These are phyloP conservation scores for Ogataea dorogensis DNA, from an alignment of 805 yeast genomes.

Conservation along the genomic window DNA sequence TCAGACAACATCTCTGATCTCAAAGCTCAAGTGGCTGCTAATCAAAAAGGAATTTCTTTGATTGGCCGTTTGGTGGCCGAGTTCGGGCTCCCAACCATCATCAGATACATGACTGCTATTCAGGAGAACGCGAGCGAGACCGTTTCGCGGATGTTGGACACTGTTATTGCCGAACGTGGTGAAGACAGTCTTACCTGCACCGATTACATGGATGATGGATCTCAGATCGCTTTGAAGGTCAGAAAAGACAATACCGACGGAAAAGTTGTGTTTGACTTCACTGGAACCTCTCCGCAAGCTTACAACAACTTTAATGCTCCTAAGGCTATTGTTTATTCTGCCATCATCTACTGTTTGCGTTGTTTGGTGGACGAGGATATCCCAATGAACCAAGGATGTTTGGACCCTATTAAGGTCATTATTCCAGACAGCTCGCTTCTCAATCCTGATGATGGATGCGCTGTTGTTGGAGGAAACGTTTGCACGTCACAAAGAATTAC, in stretches of 20 bases:
- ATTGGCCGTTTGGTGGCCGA: conserved; percentile 60
- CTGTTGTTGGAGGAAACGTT: conserved; percentile 94
- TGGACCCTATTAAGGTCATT: conserved; percentile 68
- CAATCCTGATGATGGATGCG: conserved; percentile 80
- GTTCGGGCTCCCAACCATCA: conserved; percentile 57
- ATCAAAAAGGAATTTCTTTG: conserved; percentile 76
- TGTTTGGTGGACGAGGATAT: conserved; percentile 83
- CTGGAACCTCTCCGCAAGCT: conserved; percentile 83
- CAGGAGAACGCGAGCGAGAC: conserved; percentile 75
- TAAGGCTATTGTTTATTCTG: conserved; percentile 82
- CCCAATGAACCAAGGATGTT: conserved; percentile 92
- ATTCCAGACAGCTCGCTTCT: conserved; percentile 64
- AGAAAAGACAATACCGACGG: conserved; percentile 44
- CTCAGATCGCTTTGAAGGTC: conserved; percentile 55
- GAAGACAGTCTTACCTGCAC: conserved; percentile 45
- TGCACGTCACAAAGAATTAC: conserved; percentile 93
- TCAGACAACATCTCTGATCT: conserved; percentile 82
- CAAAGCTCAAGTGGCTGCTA: conserved; percentile 87
- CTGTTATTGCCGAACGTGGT: conserved; percentile 42
- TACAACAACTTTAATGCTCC: conserved; percentile 94
- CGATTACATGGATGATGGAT: conserved; percentile 83
- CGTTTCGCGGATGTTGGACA: conserved; percentile 54
- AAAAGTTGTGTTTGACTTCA: conserved; percentile 74
- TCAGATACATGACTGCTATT: conserved; percentile 76
- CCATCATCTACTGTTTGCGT: conserved; percentile 82